phyloP scores from a whole-genome alignment of 2,329 filamentous ascomycete species.

The Arthrinium phaeospermum region DNA sequence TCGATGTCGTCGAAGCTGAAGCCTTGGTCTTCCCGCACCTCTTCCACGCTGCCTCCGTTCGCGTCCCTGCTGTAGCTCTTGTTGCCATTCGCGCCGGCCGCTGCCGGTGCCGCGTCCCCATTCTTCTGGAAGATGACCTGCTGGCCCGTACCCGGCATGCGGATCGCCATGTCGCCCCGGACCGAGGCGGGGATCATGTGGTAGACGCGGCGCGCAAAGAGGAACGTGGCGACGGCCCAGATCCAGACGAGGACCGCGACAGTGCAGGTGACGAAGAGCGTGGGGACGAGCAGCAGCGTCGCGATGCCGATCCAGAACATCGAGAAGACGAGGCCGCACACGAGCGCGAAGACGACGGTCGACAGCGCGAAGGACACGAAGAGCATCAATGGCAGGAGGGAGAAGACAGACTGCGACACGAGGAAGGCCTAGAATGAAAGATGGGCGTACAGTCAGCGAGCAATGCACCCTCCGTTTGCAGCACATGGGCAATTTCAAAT shows the following conservation, averaged over 20 bases:
- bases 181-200: slow-evolving; percentile 27
- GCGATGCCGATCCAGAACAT: slow-evolving; percentile 72
- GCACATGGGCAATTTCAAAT: background rate
- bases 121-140: slow-evolving; percentile 33
- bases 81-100: background rate
- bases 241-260: slow-evolving; percentile 70
- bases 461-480: background rate
- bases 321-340: slow-evolving; percentile 67
- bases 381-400: slow-evolving; percentile 69
- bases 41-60: background rate
- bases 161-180: slow-evolving; percentile 25
- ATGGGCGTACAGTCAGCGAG: background rate
- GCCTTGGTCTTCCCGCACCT: background rate
- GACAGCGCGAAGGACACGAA: slow-evolving; percentile 71
- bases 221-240: slow-evolving; percentile 68
- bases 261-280: slow-evolving; percentile 68
- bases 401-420: slow-evolving; percentile 67
- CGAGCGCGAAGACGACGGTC: slow-evolving; percentile 65
- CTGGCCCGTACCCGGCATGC: slow-evolving; percentile 26
- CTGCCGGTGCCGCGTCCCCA: background rate
- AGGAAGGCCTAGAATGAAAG: slow-evolving; percentile 65
- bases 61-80: background rate
- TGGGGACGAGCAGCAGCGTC: slow-evolving; percentile 70
- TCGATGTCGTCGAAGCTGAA: slow-evolving; percentile 24
- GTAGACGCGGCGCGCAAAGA: slow-evolving; percentile 55